These are phyloP conservation scores for Xerocomus potaroensis DNA, from an alignment of 768 basidiomycete genomes.

Conservation along the genomic window DNA sequence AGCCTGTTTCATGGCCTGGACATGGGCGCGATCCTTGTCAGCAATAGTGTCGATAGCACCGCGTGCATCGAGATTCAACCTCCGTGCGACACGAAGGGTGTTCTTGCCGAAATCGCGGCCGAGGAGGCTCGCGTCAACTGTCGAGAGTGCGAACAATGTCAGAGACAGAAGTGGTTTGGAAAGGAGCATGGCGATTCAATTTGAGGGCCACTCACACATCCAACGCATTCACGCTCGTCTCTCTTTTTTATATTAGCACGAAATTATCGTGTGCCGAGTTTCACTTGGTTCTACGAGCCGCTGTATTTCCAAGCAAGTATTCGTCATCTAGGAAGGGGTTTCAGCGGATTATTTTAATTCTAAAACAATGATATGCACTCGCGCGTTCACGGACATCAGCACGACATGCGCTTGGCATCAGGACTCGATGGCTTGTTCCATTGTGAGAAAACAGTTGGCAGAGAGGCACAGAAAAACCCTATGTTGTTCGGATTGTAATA, in stretches of 20 bases:
- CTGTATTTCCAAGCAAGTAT: not conserved
- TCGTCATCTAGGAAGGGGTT: no score
- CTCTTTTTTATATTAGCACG: not conserved
- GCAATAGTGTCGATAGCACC: not conserved
- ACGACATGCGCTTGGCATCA: no score
- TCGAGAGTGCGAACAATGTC: not conserved
- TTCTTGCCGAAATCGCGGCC: not conserved
- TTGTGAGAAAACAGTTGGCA: no score
- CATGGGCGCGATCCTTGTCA: slow-evolving; percentile 14
- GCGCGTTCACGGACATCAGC: no score
- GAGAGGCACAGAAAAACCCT: no score
- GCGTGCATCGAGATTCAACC: not conserved
- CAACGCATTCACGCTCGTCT: not conserved
- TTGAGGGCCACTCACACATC: not conserved
- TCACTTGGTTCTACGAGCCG: not conserved
- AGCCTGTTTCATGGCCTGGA: slow-evolving; percentile 3
- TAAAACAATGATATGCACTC: no score
- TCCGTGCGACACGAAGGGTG: not conserved
- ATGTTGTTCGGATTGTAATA: no score
- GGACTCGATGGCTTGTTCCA: no score
- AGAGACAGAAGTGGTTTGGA: not conserved
- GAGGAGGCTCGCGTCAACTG: not conserved
- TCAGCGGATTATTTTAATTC: no score
- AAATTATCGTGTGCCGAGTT: not conserved
- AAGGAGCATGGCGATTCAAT: not conserved